Conservation (phyloP, 1,284 basidiomycete species). For the Coriolopsis trogii region DNA sequence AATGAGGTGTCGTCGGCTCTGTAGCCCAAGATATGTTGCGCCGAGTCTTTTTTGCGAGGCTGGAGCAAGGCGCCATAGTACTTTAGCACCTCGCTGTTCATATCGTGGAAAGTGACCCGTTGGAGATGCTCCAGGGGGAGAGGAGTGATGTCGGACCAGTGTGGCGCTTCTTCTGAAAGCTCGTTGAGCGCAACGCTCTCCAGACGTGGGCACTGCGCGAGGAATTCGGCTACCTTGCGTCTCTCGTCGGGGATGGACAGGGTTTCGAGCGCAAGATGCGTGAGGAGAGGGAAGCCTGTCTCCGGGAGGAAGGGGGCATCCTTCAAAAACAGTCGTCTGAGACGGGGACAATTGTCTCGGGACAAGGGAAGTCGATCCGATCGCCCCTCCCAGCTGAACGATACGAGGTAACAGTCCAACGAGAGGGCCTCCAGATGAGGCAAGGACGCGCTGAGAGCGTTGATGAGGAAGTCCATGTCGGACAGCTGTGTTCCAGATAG, state of each 20-base stretch:
- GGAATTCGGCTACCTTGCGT: background rate
- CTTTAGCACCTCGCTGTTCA: background rate
- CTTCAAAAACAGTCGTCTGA: background rate
- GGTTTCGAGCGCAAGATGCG: background rate
- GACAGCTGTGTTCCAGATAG: too few species aligned
- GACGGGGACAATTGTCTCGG: background rate
- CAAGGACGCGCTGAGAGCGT: too few species aligned
- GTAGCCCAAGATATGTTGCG: constrained; percentile 1
- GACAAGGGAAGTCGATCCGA: background rate
- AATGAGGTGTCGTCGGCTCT: background rate
- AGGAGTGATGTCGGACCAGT: background rate
- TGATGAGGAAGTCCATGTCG: too few species aligned
- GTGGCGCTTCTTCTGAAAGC: background rate
- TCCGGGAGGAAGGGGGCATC: background rate
- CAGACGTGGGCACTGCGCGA: background rate
- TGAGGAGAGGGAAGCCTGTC: background rate
- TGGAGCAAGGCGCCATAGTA: constrained; percentile 1
- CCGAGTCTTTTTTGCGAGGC: background rate
- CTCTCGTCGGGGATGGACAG: background rate
- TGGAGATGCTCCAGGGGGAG: background rate
- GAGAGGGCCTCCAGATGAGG: background rate
- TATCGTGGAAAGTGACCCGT: background rate
- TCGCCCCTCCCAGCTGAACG: background rate
- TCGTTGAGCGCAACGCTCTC: background rate
- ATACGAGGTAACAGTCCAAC: background rate